Evolutionary conservation across 495 filamentous ascomycete genomes (phyloP).

Genomic region (Xylaria venustula): DNA sequence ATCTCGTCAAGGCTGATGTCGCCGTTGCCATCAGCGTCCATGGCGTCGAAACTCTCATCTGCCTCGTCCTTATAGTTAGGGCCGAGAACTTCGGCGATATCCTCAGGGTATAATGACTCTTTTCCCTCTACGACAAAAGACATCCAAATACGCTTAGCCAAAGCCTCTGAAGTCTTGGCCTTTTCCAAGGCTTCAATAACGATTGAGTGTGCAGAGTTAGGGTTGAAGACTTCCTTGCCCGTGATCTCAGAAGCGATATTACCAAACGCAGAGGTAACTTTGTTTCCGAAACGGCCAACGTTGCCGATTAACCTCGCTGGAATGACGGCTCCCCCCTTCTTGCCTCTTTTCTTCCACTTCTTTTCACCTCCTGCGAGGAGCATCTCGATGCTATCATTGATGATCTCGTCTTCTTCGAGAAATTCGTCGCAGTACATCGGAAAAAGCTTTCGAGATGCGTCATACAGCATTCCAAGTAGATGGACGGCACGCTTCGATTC

Average conservation of each 20-base stretch:
- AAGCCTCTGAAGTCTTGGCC: conserved; percentile 74
- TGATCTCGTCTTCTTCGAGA: conserved; percentile 83
- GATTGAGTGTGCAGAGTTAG: conserved; percentile 81
- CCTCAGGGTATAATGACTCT: conserved; percentile 73
- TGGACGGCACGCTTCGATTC: conserved; percentile 81
- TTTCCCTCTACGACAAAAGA: conserved; percentile 91
- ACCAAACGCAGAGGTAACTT: conserved; percentile 88
- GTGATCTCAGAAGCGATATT: conserved; percentile 92
- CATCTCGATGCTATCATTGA: conserved; percentile 71
- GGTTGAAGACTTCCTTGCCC: conserved; percentile 91
- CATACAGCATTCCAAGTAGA: conserved; percentile 80
- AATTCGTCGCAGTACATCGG: conserved; percentile 92
- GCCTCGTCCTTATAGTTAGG: conserved; percentile 67
- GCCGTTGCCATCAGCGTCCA: conserved; percentile 88
- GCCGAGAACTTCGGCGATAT: conserved; percentile 86
- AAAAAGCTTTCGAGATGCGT: conserved; percentile 82
- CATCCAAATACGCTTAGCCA: conserved; percentile 95
- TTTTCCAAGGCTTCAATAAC: conserved; percentile 87
- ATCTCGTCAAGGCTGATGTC: conserved; percentile 95
- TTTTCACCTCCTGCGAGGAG: conserved; percentile 45
- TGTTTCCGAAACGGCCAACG: conserved; percentile 82
- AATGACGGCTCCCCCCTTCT: conserved; percentile 59
- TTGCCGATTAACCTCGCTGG: conserved; percentile 77
- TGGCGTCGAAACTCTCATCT: conserved; percentile 72
- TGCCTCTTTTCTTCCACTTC: conserved; percentile 36